phyloP scores from a whole-genome alignment of 495 filamentous ascomycete genomes.

The Penicillium waksmanii region DNA sequence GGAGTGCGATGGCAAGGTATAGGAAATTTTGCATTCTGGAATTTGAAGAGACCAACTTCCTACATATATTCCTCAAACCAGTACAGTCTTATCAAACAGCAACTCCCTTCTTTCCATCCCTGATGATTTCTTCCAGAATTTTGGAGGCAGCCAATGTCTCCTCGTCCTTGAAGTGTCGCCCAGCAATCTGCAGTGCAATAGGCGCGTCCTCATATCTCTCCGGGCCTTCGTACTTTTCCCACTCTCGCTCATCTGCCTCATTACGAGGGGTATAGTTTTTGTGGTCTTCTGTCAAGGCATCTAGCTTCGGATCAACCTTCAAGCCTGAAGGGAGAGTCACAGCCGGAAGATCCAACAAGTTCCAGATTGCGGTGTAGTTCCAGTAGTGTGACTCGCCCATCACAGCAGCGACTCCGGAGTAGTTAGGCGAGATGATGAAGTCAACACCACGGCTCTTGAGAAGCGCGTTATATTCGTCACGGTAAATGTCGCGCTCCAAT shows the following conservation, averaged over 20 bases:
- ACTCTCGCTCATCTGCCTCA: constrained; percentile 42
- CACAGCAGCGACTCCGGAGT: constrained; percentile 60
- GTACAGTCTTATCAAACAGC: constrained; percentile 15
- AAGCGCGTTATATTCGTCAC: constrained; percentile 57
- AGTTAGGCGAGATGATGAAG: constrained; percentile 69
- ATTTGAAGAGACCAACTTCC: neutral
- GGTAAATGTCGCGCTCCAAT: constrained; percentile 58
- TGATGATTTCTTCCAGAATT: constrained; percentile 35
- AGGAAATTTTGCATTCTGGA: neutral
- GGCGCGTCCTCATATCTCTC: constrained; percentile 48
- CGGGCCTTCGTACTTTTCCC: constrained; percentile 40
- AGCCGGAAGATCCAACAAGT: constrained; percentile 69
- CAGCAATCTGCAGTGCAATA: constrained; percentile 56
- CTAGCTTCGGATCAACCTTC: constrained; percentile 45
- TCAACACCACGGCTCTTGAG: constrained; percentile 68
- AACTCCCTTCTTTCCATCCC: constrained; percentile 10
- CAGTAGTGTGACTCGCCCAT: constrained; percentile 66
- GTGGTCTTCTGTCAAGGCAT: constrained; percentile 29
- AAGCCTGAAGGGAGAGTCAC: constrained; percentile 57
- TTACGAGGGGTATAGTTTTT: constrained; percentile 34
- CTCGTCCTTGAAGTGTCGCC: constrained; percentile 47
- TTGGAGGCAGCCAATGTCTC: constrained; percentile 43
- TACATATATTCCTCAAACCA: neutral
- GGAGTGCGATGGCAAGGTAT: too few relatives aligned
- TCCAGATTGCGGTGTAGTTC: constrained; percentile 76